Evolutionary conservation across 306 rosid species (phyloP), one percentile per base, ranked within the genome.

Genomic region (Crataegus laevigata): DNA sequence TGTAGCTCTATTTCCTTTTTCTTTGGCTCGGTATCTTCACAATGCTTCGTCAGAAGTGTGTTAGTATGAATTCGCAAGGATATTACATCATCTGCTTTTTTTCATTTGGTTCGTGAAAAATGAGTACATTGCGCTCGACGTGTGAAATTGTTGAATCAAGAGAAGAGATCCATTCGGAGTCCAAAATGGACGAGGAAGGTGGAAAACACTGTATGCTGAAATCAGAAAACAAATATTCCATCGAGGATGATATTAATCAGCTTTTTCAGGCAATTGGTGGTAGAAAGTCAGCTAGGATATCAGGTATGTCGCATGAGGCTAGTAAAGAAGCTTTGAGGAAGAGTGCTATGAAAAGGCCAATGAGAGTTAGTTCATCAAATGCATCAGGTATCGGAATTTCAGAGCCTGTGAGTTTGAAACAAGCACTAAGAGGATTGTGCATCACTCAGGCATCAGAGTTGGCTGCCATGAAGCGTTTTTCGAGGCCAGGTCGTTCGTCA

Each of bases 401-500:
- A 5, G 99, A 90, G 75, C 88, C 96, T 73, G 97, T 82, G 32
- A 94, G 97, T 83, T 92, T 94, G 83, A 94, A 94, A 89, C 97
- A 94, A 82, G 99, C 99, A n/a, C 88, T 94, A 51, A 86, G 99
- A 86, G 99, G 99, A 45, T 78, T 94, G 68, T 92, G 97, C 78
- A 91, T 94, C 71, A 90, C 99, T 70, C 99, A 94, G 89, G 99
- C 99, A 75, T 93, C 99, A 34, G 97, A 94, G 80, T 90, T 92
- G 93, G 99, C 99, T 83, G 99, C 99, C 76, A 80, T 87, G 87
- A 94, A 94, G 87, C 88, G 94, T 72, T 54, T 85, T 30, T 83
- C 96, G 11, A 94, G 90, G 96, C 91, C 88, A 57, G 71, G 82
- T 76, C 81, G 86, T 83, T 85, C 96, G 1, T 85, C 96, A 19